Conservation (phyloP, 257 asterid genomes). For the Penstemon eatonii region DNA sequence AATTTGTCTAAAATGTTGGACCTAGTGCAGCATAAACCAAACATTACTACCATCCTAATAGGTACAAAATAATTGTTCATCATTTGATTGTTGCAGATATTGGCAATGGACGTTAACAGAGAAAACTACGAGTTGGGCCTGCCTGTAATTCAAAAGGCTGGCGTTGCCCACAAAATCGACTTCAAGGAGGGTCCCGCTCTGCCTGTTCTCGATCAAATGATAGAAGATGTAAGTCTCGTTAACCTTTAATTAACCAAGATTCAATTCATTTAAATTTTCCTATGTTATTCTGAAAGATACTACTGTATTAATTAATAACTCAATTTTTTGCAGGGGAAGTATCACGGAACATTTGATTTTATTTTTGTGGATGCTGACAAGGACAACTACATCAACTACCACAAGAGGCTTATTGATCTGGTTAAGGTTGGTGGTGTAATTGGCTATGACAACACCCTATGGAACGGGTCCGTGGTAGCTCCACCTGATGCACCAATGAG, state of each 20-base stretch:
- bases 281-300: no score
- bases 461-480: constrained; percentile 90
- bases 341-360: constrained; percentile 70
- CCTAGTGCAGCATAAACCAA: no score
- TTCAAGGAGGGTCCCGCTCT: constrained; percentile 81
- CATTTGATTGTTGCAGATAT: constrained; percentile 50
- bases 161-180: constrained; percentile 82
- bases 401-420: constrained; percentile 70
- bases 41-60: no score
- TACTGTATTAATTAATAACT: no score
- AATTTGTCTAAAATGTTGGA: no score
- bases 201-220: constrained; percentile 64
- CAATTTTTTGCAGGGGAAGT: constrained; percentile 31
- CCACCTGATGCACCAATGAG: constrained; percentile 86
- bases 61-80: neutral
- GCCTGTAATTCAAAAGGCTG: constrained; percentile 74
- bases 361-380: constrained; percentile 92
- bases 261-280: neutral
- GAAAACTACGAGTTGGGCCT: constrained; percentile 80
- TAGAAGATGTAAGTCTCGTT: constrained; percentile 46
- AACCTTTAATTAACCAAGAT: neutral
- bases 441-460: constrained; percentile 88
- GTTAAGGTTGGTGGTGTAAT: constrained; percentile 84
- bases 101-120: constrained; percentile 87
- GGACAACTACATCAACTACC: constrained; percentile 81